Evolutionary conservation across 2,329 filamentous ascomycete species (phyloP), one percentile per base, ranked within the genome.

Genomic region (Tothia fuscella): DNA sequence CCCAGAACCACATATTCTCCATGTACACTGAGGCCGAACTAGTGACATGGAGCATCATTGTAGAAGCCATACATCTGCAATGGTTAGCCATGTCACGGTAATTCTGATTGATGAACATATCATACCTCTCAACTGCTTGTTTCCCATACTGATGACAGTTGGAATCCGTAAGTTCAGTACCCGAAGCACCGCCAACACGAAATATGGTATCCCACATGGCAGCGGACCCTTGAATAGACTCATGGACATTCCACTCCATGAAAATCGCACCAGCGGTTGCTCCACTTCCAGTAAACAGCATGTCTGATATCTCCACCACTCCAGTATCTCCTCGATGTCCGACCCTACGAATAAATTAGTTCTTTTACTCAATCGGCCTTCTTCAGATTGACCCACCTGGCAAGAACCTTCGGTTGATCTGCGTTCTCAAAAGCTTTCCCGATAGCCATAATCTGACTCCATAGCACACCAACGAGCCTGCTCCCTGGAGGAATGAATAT

Each of bases 361-460:
- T 9, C 26, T 9, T 9, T 29, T n/a, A 9, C 26, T 29, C 26
- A 9, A 29, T 9, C 26, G 26, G 26, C n/a, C n/a, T 29, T 29
- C n/a, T 9, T 29, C 9, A 29, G 26, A n/a, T 29, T 9, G 26
- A 29, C 26, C n/a, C 9, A 29, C 26, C n/a, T 9, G 9, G 10
- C 16, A 7, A 38, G 10, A 20, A 24, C 10, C 35, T 24, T 29
- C 10, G 21, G 35, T 6, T 20, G 10, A 6, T 7, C 7, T 16
- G 6, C 21, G 16, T 25, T 16, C 7, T 9, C 6, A 16, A 38
- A 38, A 6, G 7, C 10, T 7, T 6, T 6, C 10, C 35, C 35
- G 42, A 83, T 83, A 46, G 83, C 84, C 2, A 12, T 33, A 37
- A 39, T 29, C 21, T 38, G 35, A 10, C 10, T 12, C 35, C 35